These are phyloP conservation scores for Fusarium cicatricum DNA, from an alignment of 2,329 filamentous ascomycete genomes.

Conservation along the genomic window DNA sequence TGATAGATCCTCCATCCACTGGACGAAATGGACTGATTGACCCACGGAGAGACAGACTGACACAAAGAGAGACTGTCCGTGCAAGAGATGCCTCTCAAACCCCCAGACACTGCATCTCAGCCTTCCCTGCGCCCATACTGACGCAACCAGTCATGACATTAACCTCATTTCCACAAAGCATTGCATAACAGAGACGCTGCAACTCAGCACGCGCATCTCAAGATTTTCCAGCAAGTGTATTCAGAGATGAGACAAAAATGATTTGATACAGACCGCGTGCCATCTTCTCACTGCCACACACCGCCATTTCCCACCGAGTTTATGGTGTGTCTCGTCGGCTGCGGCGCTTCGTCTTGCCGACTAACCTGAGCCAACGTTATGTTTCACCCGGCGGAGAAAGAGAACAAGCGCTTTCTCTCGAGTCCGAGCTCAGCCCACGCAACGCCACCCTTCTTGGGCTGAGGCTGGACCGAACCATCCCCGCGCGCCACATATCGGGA, in stretches of 20 bases:
- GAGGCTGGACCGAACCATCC: slow-evolving; percentile 14
- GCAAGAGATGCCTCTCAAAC: slow-evolving; percentile 1
- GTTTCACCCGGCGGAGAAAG: slow-evolving; percentile 40
- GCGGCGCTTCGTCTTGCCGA: slow-evolving; percentile 23
- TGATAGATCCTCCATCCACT: slow-evolving; percentile 4
- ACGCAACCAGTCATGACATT: slow-evolving; percentile 26
- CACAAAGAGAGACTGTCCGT: slow-evolving; percentile 6
- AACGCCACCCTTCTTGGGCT: slow-evolving; percentile 26
- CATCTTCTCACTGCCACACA: slow-evolving; percentile 32
- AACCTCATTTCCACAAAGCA: slow-evolving; percentile 12
- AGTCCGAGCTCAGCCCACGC: slow-evolving; percentile 25
- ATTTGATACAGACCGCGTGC: slow-evolving; percentile 27
- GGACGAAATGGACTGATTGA: slow-evolving; percentile 3
- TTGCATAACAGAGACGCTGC: slow-evolving; percentile 8
- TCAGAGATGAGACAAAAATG: slow-evolving; percentile 31
- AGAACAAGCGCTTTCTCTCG: neutral
- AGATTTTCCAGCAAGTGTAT: neutral
- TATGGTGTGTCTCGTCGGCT: slow-evolving; percentile 33
- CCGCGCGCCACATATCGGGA: slow-evolving; percentile 25
- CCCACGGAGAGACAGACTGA: slow-evolving; percentile 9
- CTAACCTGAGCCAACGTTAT: neutral
- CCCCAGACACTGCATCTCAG: too few relatives aligned
- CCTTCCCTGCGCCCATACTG: slow-evolving; percentile 13
- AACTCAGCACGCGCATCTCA: slow-evolving; percentile 13
- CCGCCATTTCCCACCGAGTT: slow-evolving; percentile 33